Evolutionary conservation across 2,329 filamentous ascomycete genomes (phyloP), one percentile per base, ranked within the genome.

Genomic region (Ophiostoma australiae): DNA sequence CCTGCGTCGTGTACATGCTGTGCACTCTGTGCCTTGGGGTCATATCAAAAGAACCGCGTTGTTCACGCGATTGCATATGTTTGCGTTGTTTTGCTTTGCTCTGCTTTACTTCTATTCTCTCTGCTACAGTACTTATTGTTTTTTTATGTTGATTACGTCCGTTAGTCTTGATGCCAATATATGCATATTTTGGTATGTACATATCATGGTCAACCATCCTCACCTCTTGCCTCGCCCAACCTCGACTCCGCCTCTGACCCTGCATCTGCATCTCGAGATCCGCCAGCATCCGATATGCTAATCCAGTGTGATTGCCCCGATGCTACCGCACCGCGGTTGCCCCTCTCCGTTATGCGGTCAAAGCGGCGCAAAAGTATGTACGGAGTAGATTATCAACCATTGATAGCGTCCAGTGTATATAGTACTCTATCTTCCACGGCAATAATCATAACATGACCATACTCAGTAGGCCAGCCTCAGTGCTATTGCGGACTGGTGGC

Each of bases 21-120:
- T 63, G 58, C 48, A 58, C 23, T 27, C 23, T 58, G 52, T 58
- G 52, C n/a, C 6, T 63, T 27, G n/a, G 52, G 27, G 58, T 33
- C 58, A 61, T 63, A 33, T 33, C 58, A 63, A 63, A 63, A 63
- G 27, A 63, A 63, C 33, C 33, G 58, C 58, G 33, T 61, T 63
- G 58, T 35, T 63, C 58, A 27, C 27, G 33, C 58, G 58, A 63
- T 33, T 27, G 27, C 58, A 63, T 63, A 61, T 69, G 20, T 55
- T 27, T 23, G 23, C 13, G 27, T 63, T 63, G 27, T 23, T 61
- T 27, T 55, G 4, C 44, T 11, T 58, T 41, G 11, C 39, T 41
- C 10, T 55, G n/a, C 52, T 23, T 55, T 55, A 55, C 20, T 48
- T 48, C 13, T 20, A 15, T 48, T 20, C 6, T 48, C 20, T 20